Percentiles rank a stretch among this genome's conserved stretches.
These are phyloP conservation scores for Erodium texanum DNA, from an alignment of 441 rosid genomes.

Conservation along the genomic window DNA sequence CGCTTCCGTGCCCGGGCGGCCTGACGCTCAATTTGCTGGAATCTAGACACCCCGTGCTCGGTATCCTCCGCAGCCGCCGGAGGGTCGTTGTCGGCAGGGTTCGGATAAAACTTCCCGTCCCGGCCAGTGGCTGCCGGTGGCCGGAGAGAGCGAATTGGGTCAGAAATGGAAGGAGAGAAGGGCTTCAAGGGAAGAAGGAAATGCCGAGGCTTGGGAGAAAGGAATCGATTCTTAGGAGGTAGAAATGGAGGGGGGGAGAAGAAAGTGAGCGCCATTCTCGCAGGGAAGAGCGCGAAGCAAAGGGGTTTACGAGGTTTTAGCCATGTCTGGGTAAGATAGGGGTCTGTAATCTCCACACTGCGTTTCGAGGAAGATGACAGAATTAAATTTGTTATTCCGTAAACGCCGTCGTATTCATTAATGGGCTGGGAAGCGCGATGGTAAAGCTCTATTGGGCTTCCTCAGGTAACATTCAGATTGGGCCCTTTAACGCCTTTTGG, in stretches of 20 bases:
- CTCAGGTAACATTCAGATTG: too few relatives aligned
- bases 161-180: slow-evolving; percentile 9
- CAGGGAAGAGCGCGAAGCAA: not conserved
- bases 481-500: too few relatives aligned
- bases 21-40: slow-evolving; percentile 62
- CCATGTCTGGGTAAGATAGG: not conserved
- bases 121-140: slow-evolving; percentile 28
- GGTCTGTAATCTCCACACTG: not conserved
- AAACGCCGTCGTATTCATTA: not conserved
- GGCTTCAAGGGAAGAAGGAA: slow-evolving; percentile 19
- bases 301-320: slow-evolving; percentile 12
- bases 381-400: not conserved
- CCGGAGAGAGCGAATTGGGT: slow-evolving; percentile 6
- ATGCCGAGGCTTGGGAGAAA: slow-evolving; percentile 18
- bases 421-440: not conserved
- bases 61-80: slow-evolving; percentile 85
- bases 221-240: slow-evolving; percentile 21
- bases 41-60: slow-evolving; percentile 67
- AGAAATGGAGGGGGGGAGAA: slow-evolving; percentile 27
- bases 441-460: not conserved
- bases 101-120: slow-evolving; percentile 48
- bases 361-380: not conserved
- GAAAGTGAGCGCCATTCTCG: slow-evolving; percentile 31
- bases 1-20: slow-evolving; percentile 60
- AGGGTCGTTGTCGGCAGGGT: slow-evolving; percentile 68